Evolutionary conservation across 2,329 filamentous ascomycete genomes (phyloP).

Genomic region (Karstenula rhodostoma): DNA sequence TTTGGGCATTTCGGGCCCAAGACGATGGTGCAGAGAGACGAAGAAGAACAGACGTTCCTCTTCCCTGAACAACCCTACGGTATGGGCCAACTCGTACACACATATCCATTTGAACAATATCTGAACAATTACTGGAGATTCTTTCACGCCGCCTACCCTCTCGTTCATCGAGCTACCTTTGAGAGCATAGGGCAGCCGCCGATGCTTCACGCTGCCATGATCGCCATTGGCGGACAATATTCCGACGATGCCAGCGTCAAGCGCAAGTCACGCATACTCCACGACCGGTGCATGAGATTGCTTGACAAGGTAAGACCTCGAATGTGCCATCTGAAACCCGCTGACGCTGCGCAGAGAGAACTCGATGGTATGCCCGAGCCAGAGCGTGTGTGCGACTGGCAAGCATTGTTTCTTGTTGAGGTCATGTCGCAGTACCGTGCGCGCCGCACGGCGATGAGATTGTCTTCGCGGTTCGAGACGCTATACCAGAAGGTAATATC

Average conservation of each 20-base stretch:
- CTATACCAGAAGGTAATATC: slow-evolving; percentile 45
- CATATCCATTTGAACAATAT: slow-evolving; percentile 49
- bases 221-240: slow-evolving; percentile 54
- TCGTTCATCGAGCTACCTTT: slow-evolving; percentile 54
- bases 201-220: slow-evolving; percentile 55
- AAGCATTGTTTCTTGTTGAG: slow-evolving; percentile 55
- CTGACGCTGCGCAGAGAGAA: slow-evolving; percentile 39
- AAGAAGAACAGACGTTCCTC: slow-evolving; percentile 45
- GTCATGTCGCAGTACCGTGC: slow-evolving; percentile 53
- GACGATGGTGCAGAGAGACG: slow-evolving; percentile 46
- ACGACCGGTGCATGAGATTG: slow-evolving; percentile 53
- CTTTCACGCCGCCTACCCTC: slow-evolving; percentile 55
- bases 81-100: slow-evolving; percentile 46
- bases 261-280: slow-evolving; percentile 48
- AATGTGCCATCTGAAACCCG: background rate
- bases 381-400: slow-evolving; percentile 52
- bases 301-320: slow-evolving; percentile 42
- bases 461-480: slow-evolving; percentile 50
- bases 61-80: slow-evolving; percentile 49
- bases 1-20: slow-evolving; percentile 41
- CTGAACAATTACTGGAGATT: slow-evolving; percentile 56
- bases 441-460: slow-evolving; percentile 45
- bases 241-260: slow-evolving; percentile 45
- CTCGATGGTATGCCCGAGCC: slow-evolving; percentile 33
- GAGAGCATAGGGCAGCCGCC: slow-evolving; percentile 47